Base-by-base conservation (phyloP, 331 rosid species). In the Quercus tomentella region DNA sequence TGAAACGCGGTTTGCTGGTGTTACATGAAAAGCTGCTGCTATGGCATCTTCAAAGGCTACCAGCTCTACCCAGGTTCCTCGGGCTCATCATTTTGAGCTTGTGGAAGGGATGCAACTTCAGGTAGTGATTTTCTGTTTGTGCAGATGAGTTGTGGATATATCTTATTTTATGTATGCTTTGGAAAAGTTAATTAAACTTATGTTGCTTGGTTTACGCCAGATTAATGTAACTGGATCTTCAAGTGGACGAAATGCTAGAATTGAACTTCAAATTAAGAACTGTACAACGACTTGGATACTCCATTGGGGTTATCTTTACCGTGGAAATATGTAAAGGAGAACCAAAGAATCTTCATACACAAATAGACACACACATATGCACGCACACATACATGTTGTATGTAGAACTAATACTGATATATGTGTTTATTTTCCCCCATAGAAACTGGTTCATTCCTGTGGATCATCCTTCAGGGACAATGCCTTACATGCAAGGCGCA, bases 221-320 rank as follows among this genome's bases (percentile, higher is more conserved):
- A 81, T 81, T 52, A 61, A 73, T 28, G 77, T 84, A 6, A 35
- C 77, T 11, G 82, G 85, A 49, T 77, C 78, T 73, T 81, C 66
- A 45, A 77, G 43, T 30, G 71, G 56, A 21, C 82, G 67, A 45
- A 77, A 61, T 41, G 80, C 49, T 54, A 54, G 82, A 23, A 68
- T 77, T 73, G 80, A 84, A 62, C 74, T 84, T 69, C 82, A 81
- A 41, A 85, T 81, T 17, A 73, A 15, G 62, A 80, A 73, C 52
- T 73, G 82, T 75, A 23, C 70, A 57, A 66, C 57, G 14, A 35
- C 75, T n/a, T 84, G 82, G 87, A 61, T 80, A 49, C 82, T 84
- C 61, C 82, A 84, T 37, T 84, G 84, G 87, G 84, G 87, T 18
- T 68, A 54, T 33, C 31, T 84, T 73, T 69, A 80, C 58, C 82